Base-by-base conservation (phyloP, 2,329 filamentous ascomycete species). In the Colletotrichum agaves region DNA sequence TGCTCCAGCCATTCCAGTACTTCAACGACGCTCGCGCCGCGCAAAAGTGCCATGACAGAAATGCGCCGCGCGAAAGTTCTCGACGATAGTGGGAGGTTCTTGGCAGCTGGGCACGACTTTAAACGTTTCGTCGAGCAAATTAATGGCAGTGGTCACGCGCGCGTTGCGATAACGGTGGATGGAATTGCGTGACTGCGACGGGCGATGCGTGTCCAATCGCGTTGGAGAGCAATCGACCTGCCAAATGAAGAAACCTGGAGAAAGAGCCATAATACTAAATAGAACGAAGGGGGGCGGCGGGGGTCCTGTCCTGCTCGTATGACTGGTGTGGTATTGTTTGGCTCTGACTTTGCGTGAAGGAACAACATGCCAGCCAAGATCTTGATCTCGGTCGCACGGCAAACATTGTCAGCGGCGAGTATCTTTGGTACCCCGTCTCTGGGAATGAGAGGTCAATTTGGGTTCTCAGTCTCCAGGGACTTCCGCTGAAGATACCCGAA, bases 231-330 rank as follows among this genome's bases (percentile, higher is more conserved):
- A 59, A 53, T 55, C 15, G 46, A 68, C 65, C 65, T 68, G 52
- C 65, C 65, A 17, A 27, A 64, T 44, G 50, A 19, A 66, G 63
- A 50, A 43, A 43, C 35, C 49, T 62, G 63, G 58, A 65, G 61
- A 68, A 59, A 33, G 21, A 23, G 19, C 15, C 23, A 47, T 33
- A 53, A n/a, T n/a, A n/a, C n/a, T n/a, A n/a, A 15, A 23, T 47
- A 19, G 39, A 53, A 5, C 55, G 21, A 23, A 27, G 17, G 31
- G 33, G 33, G 8, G 17, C n/a, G n/a, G n/a, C n/a, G 23, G 23
- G 23, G 4, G 5, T 27, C n/a, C n/a, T n/a, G n/a, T 6, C 17
- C 41, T 44, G 46, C 57, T 64, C 47, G 53, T 64, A 57, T 52
- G 17, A 44, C 27, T 10, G 53, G 31, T 37, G n/a, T n/a, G 63